Conservation (phyloP, 129 eudicot species). For the Logfia minima region DNA sequence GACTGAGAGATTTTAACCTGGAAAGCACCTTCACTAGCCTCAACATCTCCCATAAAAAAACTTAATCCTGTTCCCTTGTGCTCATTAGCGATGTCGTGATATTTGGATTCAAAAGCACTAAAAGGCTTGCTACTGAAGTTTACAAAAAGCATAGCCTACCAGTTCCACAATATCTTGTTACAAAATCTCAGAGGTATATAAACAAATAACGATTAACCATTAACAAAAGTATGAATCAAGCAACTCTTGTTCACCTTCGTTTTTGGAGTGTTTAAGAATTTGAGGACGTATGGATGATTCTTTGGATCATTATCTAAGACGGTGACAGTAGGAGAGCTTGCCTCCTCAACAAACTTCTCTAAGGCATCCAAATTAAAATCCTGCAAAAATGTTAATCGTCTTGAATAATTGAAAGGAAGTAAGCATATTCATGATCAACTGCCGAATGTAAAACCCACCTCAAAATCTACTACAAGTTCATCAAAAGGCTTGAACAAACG, state of each 20-base stretch:
- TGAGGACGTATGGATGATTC: constrained; percentile 71
- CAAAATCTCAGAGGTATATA: background rate
- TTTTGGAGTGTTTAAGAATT: constrained; percentile 68
- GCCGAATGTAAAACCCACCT: constrained; percentile 40
- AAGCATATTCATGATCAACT: background rate
- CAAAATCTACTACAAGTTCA: constrained; percentile 79
- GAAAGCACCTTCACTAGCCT: constrained; percentile 78
- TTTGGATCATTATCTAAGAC: constrained; percentile 66
- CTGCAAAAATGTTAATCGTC: constrained; percentile 36
- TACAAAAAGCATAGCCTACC: constrained; percentile 77
- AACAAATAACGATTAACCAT: background rate
- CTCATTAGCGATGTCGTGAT: constrained; percentile 65
- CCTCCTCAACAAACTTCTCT: constrained; percentile 72
- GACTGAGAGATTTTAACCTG: constrained; percentile 48
- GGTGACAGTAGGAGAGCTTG: constrained; percentile 73
- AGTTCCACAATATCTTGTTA: constrained; percentile 17
- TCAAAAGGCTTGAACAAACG: constrained; percentile 95
- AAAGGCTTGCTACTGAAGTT: constrained; percentile 60
- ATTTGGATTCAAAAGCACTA: constrained; percentile 69
- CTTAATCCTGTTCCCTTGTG: constrained; percentile 72
- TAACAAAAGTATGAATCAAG: background rate
- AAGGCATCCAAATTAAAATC: constrained; percentile 67
- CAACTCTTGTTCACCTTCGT: constrained; percentile 55
- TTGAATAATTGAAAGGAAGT: background rate
- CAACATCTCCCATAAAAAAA: constrained; percentile 80